These are phyloP conservation scores for Epithele typhae DNA, from an alignment of 768 basidiomycete species.

Conservation along the genomic window DNA sequence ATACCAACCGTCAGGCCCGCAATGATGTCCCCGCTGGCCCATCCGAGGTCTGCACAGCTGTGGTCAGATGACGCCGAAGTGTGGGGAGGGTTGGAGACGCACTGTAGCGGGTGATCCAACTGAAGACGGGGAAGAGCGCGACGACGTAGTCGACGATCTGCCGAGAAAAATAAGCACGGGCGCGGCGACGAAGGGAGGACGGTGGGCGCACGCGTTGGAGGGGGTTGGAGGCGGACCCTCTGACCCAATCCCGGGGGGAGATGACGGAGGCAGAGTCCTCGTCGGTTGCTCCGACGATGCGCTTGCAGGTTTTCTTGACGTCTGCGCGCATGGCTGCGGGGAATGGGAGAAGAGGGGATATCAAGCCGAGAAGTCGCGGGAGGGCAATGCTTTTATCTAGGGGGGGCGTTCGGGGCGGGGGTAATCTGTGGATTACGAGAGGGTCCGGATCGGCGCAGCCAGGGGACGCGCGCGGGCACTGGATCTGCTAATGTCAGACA, in stretches of 20 bases:
- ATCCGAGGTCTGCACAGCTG: slow-evolving; percentile 39
- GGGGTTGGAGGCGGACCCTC: slow-evolving; percentile 38
- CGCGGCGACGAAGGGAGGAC: not conserved
- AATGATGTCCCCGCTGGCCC: slow-evolving; percentile 84
- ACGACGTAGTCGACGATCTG: slow-evolving; percentile 59
- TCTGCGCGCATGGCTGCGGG: slow-evolving; percentile 14
- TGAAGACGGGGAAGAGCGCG: slow-evolving; percentile 78
- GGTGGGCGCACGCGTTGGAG: slow-evolving; percentile 24
- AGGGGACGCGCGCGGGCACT: slow-evolving; percentile 1
- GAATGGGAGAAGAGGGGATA: slow-evolving; percentile 24
- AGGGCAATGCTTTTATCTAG: slow-evolving; percentile 4
- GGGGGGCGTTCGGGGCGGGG: not conserved
- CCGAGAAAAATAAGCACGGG: slow-evolving; percentile 5
- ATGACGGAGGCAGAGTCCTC: slow-evolving; percentile 52
- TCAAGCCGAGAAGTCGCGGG: slow-evolving; percentile 1
- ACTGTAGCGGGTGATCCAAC: slow-evolving; percentile 88
- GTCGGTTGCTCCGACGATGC: slow-evolving; percentile 55
- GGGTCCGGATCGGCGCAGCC: slow-evolving; percentile 10
- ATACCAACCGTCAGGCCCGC: slow-evolving; percentile 92
- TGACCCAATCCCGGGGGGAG: slow-evolving; percentile 52
- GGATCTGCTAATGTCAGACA: slow-evolving; percentile 1
- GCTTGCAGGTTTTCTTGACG: slow-evolving; percentile 50
- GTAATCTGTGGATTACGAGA: slow-evolving; percentile 11
- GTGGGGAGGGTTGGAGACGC: slow-evolving; percentile 20
- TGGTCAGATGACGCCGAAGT: not conserved